phyloP scores from a whole-genome alignment of 805 yeast genomes.

The Metschnikowia sp. region DNA sequence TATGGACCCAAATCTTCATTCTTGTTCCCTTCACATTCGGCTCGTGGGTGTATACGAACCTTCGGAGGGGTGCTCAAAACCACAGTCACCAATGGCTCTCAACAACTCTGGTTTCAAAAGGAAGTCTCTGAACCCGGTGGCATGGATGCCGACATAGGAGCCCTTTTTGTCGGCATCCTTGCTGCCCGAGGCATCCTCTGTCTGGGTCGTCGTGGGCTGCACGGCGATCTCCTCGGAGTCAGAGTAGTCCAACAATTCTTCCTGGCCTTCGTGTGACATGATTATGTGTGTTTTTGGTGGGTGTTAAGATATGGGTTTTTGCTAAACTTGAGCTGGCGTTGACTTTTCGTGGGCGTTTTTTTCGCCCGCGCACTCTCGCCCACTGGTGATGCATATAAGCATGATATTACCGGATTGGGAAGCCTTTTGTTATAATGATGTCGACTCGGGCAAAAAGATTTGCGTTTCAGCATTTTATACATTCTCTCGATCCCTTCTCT shows the following conservation, averaged over 20 bases:
- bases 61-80: constrained; percentile 99
- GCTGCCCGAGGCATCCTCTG: constrained; percentile 49
- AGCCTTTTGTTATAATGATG: too few species aligned
- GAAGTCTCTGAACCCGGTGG: constrained; percentile 98
- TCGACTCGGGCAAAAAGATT: too few species aligned
- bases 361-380: constrained; percentile 3
- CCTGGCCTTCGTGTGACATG: constrained; percentile 97
- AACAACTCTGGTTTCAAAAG: constrained; percentile 92
- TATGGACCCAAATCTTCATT: too few species aligned
- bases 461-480: too few species aligned
- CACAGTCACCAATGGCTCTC: constrained; percentile 98
- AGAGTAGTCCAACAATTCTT: constrained; percentile 98
- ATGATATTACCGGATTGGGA: too few species aligned
- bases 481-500: too few species aligned
- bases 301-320: too few species aligned
- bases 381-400: background rate
- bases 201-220: constrained; percentile 45
- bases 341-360: background rate
- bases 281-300: constrained; percentile 1
- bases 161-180: constrained; percentile 83
- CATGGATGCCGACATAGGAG: constrained; percentile 95
- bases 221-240: constrained; percentile 95
- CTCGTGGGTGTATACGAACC: constrained; percentile 55
- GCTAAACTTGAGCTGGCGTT: too few species aligned
- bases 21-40: constrained; percentile 1